Evolutionary conservation across 2,329 filamentous ascomycete species (phyloP), one percentile per base, ranked within the genome.

Genomic region (Claviceps pazoutovae): DNA sequence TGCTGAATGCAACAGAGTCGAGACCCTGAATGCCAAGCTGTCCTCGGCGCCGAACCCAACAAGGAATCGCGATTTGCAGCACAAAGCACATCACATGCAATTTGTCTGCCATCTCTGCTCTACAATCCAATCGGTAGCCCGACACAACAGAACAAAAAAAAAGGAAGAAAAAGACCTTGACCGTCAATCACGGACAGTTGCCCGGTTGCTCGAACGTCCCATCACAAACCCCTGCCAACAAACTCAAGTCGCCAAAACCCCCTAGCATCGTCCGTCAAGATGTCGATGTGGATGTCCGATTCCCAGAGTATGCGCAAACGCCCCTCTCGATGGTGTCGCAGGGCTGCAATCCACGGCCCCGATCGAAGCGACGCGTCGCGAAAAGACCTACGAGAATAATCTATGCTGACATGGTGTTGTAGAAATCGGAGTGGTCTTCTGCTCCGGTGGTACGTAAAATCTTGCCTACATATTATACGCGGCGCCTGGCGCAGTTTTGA

Each of bases 341-440:
- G 30, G 23, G 11, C 37, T 19, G n/a, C 44, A 17, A 34, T n/a
- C 16, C 19, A 37, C 51, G 37, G 34, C 19, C 19, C 36, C 51
- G 14, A 23, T 34, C 21, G 42, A 6, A 36, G 46, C 41, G 45
- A 14, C 45, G 14, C 19, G 21, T 17, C 21, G 3, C 5, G 39
- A 23, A 11, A 46, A 2, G 1, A 1, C 16, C 14, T 30, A 19
- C 34, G 17, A 38, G 39, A 41, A 30, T 11, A 34, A 7, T 2
- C 16, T 34, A n/a, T 46, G 46, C 49, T 54, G 38, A 52, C 50
- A 37, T 38, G 53, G n/a, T 48, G 60, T 63, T 45, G n/a, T 34
- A 97, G 93, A 98, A 71, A 86, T 97, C 63, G 93, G 93, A 61
- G 90, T 96, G 56, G 88, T 90, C 66, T 98, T 98, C 75, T 97